These are phyloP conservation scores for Suillus americanus DNA, from an alignment of 768 basidiomycete genomes.

Conservation along the genomic window DNA sequence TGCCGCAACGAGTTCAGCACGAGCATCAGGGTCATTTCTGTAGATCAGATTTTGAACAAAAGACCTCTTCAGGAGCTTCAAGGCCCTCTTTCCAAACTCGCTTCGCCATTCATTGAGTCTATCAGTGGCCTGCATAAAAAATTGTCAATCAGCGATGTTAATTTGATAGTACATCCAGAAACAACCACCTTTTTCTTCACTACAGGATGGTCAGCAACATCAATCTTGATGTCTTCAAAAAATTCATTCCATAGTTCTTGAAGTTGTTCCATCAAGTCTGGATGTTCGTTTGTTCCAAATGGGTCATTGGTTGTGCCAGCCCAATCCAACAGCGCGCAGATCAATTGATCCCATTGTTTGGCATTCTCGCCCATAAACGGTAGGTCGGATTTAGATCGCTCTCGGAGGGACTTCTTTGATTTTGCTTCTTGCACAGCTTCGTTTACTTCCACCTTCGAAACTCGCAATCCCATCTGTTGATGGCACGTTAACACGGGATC, in stretches of 20 bases:
- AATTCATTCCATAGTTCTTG: too few species aligned
- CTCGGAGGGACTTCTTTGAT: background rate
- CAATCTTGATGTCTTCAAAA: too few species aligned
- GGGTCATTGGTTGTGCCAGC: conserved; percentile 5
- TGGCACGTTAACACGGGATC: background rate
- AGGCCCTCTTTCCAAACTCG: conserved; percentile 4
- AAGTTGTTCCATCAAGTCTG: too few species aligned
- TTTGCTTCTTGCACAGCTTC: background rate
- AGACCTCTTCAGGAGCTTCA: background rate
- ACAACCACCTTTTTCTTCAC: conserved; percentile 5
- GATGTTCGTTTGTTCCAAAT: conserved; percentile 6
- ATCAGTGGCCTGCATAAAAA: conserved; percentile 1
- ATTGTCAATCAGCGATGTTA: background rate
- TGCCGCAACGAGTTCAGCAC: background rate
- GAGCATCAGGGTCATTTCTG: conserved; percentile 4
- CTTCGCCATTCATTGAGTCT: conserved; percentile 7
- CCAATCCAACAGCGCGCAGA: conserved; percentile 5
- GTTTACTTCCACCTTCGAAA: background rate
- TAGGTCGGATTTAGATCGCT: conserved; percentile 1
- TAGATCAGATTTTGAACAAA: conserved; percentile 2
- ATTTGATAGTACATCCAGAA: background rate
- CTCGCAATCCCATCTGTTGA: background rate
- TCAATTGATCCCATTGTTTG: conserved; percentile 4
- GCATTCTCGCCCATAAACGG: conserved; percentile 1
- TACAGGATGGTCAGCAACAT: background rate